Percentiles rank a stretch among this genome's conserved stretches.
phyloP scores from a whole-genome alignment of 1,284 basidiomycete species.

The Tremellales sp. region DNA sequence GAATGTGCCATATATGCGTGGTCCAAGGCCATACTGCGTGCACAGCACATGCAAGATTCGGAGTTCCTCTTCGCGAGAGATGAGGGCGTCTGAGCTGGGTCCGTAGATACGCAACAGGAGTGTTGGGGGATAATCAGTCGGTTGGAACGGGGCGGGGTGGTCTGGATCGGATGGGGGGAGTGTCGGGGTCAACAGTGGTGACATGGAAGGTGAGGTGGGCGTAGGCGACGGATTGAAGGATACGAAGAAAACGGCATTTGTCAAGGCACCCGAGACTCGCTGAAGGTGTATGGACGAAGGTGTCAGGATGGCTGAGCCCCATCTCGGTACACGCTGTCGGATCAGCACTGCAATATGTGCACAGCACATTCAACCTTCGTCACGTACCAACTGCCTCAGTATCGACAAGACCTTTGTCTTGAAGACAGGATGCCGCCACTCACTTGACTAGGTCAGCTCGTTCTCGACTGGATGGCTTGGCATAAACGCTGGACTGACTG shows the following conservation, averaged over 20 bases:
- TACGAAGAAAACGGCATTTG: constrained; percentile 92
- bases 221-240: constrained; percentile 51
- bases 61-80: constrained; percentile 78
- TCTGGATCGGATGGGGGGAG: constrained; percentile 40
- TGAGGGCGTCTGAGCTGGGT: constrained; percentile 73
- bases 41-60: constrained; percentile 82
- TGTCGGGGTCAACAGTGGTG: constrained; percentile 45
- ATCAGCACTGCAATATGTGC: constrained; percentile 7
- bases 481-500: constrained; percentile 64
- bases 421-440: constrained; percentile 47
- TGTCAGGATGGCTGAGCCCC: constrained; percentile 46
- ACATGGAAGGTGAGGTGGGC: constrained; percentile 42
- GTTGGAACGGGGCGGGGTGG: constrained; percentile 26
- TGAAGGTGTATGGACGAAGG: constrained; percentile 58
- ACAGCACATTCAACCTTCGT: too few species aligned
- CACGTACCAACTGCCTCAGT: constrained; percentile 32
- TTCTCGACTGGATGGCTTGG: background rate
- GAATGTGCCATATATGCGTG: constrained; percentile 86
- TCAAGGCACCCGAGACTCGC: constrained; percentile 85
- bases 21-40: constrained; percentile 80
- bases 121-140: constrained; percentile 54
- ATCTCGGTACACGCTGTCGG: constrained; percentile 36
- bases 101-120: constrained; percentile 86
- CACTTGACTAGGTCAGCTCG: constrained; percentile 19
- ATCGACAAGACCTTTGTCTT: constrained; percentile 44